These are phyloP conservation scores for Halophytophthora batemanensis DNA, from an alignment of 352 stramenopile species.

Conservation along the genomic window DNA sequence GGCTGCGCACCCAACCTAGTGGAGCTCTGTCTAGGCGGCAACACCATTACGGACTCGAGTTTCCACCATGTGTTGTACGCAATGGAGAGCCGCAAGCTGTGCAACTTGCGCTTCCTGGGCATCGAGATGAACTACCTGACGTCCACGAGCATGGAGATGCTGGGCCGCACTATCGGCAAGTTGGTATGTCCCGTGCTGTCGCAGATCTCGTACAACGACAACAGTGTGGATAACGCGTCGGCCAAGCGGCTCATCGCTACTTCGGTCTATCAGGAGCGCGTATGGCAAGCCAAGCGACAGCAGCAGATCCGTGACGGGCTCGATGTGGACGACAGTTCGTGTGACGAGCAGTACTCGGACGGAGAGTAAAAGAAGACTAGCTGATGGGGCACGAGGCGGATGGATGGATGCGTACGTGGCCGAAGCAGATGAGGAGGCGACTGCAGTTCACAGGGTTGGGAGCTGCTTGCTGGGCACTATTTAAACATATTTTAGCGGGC, in stretches of 20 bases:
- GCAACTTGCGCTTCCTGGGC: constrained; percentile 64
- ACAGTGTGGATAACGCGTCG: constrained; percentile 69
- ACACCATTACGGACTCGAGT: constrained; percentile 82
- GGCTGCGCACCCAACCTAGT: constrained; percentile 61
- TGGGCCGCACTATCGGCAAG: constrained; percentile 79
- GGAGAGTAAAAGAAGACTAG: constrained; percentile 16
- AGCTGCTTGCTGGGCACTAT: constrained; percentile 2
- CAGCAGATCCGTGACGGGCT: constrained; percentile 44
- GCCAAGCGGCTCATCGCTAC: constrained; percentile 78
- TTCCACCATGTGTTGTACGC: constrained; percentile 80
- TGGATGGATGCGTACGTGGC: too few species aligned
- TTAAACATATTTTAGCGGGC: constrained; percentile 4
- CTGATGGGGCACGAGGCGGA: constrained; percentile 11
- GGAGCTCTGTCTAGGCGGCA: constrained; percentile 78
- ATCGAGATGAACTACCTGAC: constrained; percentile 88
- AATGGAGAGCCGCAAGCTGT: constrained; percentile 72
- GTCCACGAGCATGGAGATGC: constrained; percentile 81
- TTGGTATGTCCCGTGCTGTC: constrained; percentile 70
- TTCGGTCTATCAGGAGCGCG: constrained; percentile 73
- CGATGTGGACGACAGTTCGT: constrained; percentile 26
- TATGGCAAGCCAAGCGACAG: constrained; percentile 50
- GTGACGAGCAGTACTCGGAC: constrained; percentile 41
- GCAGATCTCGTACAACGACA: constrained; percentile 88
- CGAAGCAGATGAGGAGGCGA: neutral
- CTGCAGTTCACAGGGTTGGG: too few species aligned